A percentile compares a stretch with the other conserved stretches of the same genome.
Conservation (phyloP, 768 basidiomycete species). For the Serendipita sp. region DNA sequence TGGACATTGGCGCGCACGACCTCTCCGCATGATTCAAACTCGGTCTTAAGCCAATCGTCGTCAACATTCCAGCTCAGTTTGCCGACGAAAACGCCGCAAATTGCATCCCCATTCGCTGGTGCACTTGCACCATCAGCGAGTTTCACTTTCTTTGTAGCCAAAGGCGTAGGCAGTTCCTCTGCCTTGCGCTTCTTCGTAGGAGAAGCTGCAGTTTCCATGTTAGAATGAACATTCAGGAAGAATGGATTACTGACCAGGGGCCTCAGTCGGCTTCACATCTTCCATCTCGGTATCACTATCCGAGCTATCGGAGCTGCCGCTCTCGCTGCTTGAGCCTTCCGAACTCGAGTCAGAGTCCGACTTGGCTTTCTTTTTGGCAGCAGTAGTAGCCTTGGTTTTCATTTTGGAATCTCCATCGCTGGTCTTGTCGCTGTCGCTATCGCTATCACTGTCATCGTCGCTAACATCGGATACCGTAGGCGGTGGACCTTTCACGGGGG, state of each 20-base stretch:
- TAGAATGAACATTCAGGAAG: slow-evolving; percentile 1
- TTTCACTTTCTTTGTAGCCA: slow-evolving; percentile 70
- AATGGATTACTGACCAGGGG: slow-evolving; percentile 16
- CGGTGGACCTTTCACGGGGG: slow-evolving; percentile 2
- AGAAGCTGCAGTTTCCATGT: not conserved
- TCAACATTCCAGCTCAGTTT: slow-evolving; percentile 92
- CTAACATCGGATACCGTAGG: slow-evolving; percentile 15
- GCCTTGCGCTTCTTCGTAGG: slow-evolving; percentile 65
- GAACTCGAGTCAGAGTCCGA: not conserved
- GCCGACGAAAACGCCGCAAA: slow-evolving; percentile 76
- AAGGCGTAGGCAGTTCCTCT: slow-evolving; percentile 33
- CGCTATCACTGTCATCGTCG: slow-evolving; percentile 17
- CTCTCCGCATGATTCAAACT: slow-evolving; percentile 81
- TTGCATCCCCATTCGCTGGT: slow-evolving; percentile 27
- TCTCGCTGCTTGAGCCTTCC: not conserved
- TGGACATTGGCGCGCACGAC: slow-evolving; percentile 80
- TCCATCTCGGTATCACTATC: slow-evolving; percentile 13
- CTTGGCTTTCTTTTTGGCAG: slow-evolving; percentile 17
- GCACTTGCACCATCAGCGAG: slow-evolving; percentile 36
- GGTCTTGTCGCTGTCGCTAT: slow-evolving; percentile 34
- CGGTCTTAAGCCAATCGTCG: slow-evolving; percentile 82
- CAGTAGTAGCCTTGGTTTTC: slow-evolving; percentile 17
- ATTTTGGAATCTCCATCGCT: slow-evolving; percentile 34
- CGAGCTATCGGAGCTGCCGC: not conserved
- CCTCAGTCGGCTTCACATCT: slow-evolving; percentile 7